A percentile compares a stretch with the other conserved stretches of the same genome.
Evolutionary conservation across 495 filamentous ascomycete species (phyloP).

Genomic region (Penicillium robsamsonii): DNA sequence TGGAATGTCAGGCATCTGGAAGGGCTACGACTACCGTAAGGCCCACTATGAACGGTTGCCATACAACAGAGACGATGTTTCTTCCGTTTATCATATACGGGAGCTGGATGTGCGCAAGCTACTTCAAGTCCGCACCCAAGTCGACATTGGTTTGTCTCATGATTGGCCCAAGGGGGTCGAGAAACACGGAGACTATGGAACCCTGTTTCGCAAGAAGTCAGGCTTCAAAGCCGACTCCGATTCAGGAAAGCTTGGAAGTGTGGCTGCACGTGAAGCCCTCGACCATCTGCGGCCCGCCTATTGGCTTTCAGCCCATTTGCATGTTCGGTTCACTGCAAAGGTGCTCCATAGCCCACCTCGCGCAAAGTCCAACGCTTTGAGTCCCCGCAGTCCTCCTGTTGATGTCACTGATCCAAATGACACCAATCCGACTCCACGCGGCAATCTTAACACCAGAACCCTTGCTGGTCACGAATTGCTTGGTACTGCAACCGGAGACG

Average conservation of each 20-base stretch:
- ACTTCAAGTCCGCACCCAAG: slow-evolving; percentile 74
- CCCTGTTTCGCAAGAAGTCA: slow-evolving; percentile 67
- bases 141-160: slow-evolving; percentile 89
- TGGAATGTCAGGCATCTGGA: slow-evolving; percentile 93
- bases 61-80: slow-evolving; percentile 68
- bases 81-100: slow-evolving; percentile 80
- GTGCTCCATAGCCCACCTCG: slow-evolving; percentile 55
- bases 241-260: slow-evolving; percentile 70
- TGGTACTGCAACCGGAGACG: background rate
- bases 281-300: slow-evolving; percentile 75
- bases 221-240: slow-evolving; percentile 71
- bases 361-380: background rate
- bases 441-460: background rate
- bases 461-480: background rate
- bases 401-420: background rate
- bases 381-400: background rate
- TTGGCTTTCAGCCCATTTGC: slow-evolving; percentile 95
- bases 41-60: slow-evolving; percentile 84
- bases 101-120: slow-evolving; percentile 91
- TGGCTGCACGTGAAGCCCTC: slow-evolving; percentile 73
- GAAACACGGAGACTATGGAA: slow-evolving; percentile 60
- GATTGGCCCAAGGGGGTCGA: slow-evolving; percentile 91
- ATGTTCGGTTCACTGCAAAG: slow-evolving; percentile 77
- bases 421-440: background rate
- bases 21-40: slow-evolving; percentile 76